A percentile compares a stretch with the other conserved stretches of the same genome.
Evolutionary conservation across 208 protist species (phyloP).

Genomic region (Lotmaria passim): DNA sequence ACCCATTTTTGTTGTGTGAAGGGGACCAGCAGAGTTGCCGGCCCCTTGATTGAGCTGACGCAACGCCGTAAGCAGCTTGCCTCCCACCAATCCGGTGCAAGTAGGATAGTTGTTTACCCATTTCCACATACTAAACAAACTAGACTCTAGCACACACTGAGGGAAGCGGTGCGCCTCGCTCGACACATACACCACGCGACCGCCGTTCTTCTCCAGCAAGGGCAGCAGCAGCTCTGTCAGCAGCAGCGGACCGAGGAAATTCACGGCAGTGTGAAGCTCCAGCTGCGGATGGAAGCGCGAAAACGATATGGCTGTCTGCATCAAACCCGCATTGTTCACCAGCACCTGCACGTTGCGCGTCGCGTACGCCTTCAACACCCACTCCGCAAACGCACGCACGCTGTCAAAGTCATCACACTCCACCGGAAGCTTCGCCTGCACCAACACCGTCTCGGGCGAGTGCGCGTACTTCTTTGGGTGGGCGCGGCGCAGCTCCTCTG

Average conservation of each 20-base stretch:
- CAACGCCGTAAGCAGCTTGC: slow-evolving; percentile 60
- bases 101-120: slow-evolving; percentile 7
- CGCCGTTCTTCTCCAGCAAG: slow-evolving; percentile 58
- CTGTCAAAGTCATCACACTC: slow-evolving; percentile 83
- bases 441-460: slow-evolving; percentile 47
- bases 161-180: slow-evolving; percentile 81
- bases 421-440: slow-evolving; percentile 60
- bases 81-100: slow-evolving; percentile 33
- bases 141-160: slow-evolving; percentile 49
- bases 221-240: slow-evolving; percentile 88
- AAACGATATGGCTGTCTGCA: slow-evolving; percentile 59
- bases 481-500: slow-evolving; percentile 33
- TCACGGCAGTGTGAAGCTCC: slow-evolving; percentile 85
- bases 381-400: slow-evolving; percentile 60
- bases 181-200: slow-evolving; percentile 85
- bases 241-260: slow-evolving; percentile 84
- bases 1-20: slow-evolving; percentile 27
- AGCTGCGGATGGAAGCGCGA: slow-evolving; percentile 53
- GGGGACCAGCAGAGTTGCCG: slow-evolving; percentile 39
- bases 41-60: slow-evolving; percentile 68
- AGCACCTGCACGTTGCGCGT: slow-evolving; percentile 75
- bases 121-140: slow-evolving; percentile 21
- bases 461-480: slow-evolving; percentile 45
- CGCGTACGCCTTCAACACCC: slow-evolving; percentile 54
- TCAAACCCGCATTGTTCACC: slow-evolving; percentile 90